Percentiles rank a stretch among this genome's conserved stretches.
Conservation (phyloP, 768 basidiomycete genomes). For the Hortiboletus flavorubellus region DNA sequence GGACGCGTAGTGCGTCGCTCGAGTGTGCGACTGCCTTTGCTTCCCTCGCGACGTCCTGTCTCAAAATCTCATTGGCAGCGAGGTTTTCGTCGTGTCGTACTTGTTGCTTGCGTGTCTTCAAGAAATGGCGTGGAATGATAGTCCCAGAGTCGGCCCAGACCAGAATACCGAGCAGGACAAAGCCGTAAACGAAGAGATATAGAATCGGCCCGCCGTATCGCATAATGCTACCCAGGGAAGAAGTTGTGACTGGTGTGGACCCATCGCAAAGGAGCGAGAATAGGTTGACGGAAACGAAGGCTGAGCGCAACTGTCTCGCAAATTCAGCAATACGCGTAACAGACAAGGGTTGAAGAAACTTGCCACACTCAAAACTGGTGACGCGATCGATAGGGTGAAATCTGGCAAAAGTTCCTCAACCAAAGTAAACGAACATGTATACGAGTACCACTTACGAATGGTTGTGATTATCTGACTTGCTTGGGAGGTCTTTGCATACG, state of each 20-base stretch:
- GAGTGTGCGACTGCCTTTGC: slow-evolving; percentile 46
- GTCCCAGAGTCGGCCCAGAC: slow-evolving; percentile 74
- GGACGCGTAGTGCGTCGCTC: slow-evolving; percentile 57
- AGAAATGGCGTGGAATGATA: slow-evolving; percentile 39
- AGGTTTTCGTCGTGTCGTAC: slow-evolving; percentile 11
- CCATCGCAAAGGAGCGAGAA: slow-evolving; percentile 73
- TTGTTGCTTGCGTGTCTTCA: slow-evolving; percentile 19
- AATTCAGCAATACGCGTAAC: background rate
- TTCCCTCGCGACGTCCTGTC: slow-evolving; percentile 55
- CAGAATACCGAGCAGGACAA: slow-evolving; percentile 59
- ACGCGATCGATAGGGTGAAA: slow-evolving; percentile 63
- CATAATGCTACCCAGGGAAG: slow-evolving; percentile 50
- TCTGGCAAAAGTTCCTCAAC: slow-evolving; percentile 31
- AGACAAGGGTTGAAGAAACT: slow-evolving; percentile 25
- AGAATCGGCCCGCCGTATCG: slow-evolving; percentile 73
- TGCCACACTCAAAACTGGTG: slow-evolving; percentile 69
- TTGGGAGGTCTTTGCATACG: slow-evolving; percentile 62
- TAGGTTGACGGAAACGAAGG: slow-evolving; percentile 70
- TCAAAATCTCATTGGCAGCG: slow-evolving; percentile 17
- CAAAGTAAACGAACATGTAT: background rate
- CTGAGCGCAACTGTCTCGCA: slow-evolving; percentile 51
- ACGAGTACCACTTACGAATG: slow-evolving; percentile 40
- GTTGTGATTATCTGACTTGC: slow-evolving; percentile 54
- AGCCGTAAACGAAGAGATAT: slow-evolving; percentile 61
- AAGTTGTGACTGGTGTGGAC: slow-evolving; percentile 40